Percentiles rank a stretch among this genome's conserved stretches.
These are phyloP conservation scores for Populus hybrid DNA, from an alignment of 441 rosid genomes.

Conservation along the genomic window DNA sequence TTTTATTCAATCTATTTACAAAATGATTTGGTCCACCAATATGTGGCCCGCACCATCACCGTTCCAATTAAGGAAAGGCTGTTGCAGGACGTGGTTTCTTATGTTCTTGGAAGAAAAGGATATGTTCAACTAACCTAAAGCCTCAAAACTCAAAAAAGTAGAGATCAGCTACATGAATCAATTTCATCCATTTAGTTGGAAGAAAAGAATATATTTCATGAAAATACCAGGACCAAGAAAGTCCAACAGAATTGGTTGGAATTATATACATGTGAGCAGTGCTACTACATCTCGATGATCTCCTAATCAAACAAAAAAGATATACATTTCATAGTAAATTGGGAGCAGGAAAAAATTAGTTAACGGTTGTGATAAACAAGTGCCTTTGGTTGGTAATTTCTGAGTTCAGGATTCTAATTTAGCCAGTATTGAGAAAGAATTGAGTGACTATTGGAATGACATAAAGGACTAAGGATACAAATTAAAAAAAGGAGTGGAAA, in stretches of 20 bases:
- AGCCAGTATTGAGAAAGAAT: not conserved
- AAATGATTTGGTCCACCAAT: not conserved
- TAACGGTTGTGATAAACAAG: not conserved
- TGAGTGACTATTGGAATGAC: not conserved
- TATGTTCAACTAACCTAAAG: not conserved
- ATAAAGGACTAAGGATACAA: not conserved
- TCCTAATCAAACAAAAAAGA: conserved; percentile 2
- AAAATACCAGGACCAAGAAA: not conserved
- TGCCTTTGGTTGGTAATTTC: not conserved
- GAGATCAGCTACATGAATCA: not conserved
- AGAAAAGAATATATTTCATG: not conserved
- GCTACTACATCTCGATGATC: not conserved
- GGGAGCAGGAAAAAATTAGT: not conserved
- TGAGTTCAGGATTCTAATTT: not conserved
- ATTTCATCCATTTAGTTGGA: not conserved
- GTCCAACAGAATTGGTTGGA: not conserved
- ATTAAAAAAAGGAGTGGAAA: not conserved
- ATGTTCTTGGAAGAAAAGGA: not conserved
- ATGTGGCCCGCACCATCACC: not conserved
- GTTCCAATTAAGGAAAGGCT: not conserved
- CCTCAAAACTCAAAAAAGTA: not conserved
- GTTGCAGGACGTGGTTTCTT: not conserved
- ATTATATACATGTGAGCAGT: not conserved
- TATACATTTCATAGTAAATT: not conserved
- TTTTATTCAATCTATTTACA: not conserved